These are phyloP conservation scores for Orychophragmus violaceus DNA, from an alignment of 345 rosid species.

Conservation along the genomic window DNA sequence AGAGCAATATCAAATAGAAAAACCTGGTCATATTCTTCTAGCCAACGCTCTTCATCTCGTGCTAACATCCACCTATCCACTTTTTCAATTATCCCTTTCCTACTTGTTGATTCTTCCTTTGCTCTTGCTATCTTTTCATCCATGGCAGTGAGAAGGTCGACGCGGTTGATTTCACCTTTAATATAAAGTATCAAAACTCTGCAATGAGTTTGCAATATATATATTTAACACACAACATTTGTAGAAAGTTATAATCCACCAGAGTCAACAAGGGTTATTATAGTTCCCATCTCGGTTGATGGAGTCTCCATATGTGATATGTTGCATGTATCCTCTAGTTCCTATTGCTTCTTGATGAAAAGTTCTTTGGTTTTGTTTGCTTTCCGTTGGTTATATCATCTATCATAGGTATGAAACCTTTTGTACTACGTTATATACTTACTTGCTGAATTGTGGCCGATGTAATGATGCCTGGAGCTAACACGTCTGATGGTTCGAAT, in stretches of 20 bases:
- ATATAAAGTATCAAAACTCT: slow-evolving; percentile 20
- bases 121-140: slow-evolving; percentile 85
- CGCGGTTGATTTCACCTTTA: slow-evolving; percentile 81
- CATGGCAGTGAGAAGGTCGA: slow-evolving; percentile 74
- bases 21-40: slow-evolving; percentile 96
- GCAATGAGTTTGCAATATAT: slow-evolving; percentile 13
- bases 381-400: slow-evolving; percentile 44
- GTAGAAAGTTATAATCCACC: slow-evolving; percentile 35
- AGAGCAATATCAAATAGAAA: neutral
- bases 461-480: slow-evolving; percentile 75
- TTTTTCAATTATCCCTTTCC: slow-evolving; percentile 85
- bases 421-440: neutral
- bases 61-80: slow-evolving; percentile 84
- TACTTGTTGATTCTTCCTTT: slow-evolving; percentile 87
- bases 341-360: slow-evolving; percentile 74
- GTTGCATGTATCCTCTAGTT: slow-evolving; percentile 70
- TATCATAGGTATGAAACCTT: neutral
- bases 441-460: slow-evolving; percentile 73
- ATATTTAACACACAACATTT: neutral
- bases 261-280: slow-evolving; percentile 63
- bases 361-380: slow-evolving; percentile 92
- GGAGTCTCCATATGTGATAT: slow-evolving; percentile 87
- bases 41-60: slow-evolving; percentile 89
- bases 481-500: slow-evolving; percentile 52
- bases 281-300: slow-evolving; percentile 57